Percentiles rank a stretch among this genome's conserved stretches.
Evolutionary conservation across 805 yeast genomes (phyloP).

Genomic region (Lipomyces orientalis): DNA sequence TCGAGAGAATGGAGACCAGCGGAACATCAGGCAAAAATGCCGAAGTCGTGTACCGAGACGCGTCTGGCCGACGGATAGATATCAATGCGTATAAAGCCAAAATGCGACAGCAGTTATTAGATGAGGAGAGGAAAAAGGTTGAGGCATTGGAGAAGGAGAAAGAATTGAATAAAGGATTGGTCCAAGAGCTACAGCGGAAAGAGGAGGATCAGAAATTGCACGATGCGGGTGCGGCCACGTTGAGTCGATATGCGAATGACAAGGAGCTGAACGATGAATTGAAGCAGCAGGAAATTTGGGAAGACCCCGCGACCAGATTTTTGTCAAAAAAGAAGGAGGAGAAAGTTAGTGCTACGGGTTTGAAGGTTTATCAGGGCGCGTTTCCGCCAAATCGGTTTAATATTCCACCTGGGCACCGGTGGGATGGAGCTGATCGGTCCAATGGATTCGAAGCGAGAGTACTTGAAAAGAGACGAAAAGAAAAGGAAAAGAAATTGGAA

Average conservation of each 20-base stretch:
- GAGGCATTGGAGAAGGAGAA: constrained; percentile 40
- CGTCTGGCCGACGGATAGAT: constrained; percentile 60
- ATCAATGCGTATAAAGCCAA: constrained; percentile 45
- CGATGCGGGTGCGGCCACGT: constrained; percentile 39
- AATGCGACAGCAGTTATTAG: constrained; percentile 38
- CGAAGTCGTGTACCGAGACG: constrained; percentile 65
- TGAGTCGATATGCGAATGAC: constrained; percentile 50
- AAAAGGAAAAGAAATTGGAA: constrained; percentile 34
- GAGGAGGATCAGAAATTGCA: constrained; percentile 46
- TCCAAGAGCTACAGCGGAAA: constrained; percentile 50
- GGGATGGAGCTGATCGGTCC: constrained; percentile 93
- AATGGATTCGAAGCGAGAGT: constrained; percentile 81
- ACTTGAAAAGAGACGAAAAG: constrained; percentile 48
- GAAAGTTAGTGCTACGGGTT: constrained; percentile 49
- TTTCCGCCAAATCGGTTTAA: constrained; percentile 74
- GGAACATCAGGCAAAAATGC: constrained; percentile 32
- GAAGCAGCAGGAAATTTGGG: constrained; percentile 50
- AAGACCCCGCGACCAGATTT: constrained; percentile 69
- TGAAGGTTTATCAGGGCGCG: constrained; percentile 60
- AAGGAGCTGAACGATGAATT: constrained; percentile 47
- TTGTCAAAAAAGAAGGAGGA: constrained; percentile 41
- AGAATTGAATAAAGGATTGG: constrained; percentile 48
- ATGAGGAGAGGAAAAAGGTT: constrained; percentile 39
- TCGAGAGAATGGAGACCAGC: constrained; percentile 29
- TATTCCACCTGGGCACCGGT: constrained; percentile 76